A percentile compares a stretch with the other conserved stretches of the same genome.
phyloP scores from a whole-genome alignment of 1,284 basidiomycete genomes.

The Sporisorium scitamineum region DNA sequence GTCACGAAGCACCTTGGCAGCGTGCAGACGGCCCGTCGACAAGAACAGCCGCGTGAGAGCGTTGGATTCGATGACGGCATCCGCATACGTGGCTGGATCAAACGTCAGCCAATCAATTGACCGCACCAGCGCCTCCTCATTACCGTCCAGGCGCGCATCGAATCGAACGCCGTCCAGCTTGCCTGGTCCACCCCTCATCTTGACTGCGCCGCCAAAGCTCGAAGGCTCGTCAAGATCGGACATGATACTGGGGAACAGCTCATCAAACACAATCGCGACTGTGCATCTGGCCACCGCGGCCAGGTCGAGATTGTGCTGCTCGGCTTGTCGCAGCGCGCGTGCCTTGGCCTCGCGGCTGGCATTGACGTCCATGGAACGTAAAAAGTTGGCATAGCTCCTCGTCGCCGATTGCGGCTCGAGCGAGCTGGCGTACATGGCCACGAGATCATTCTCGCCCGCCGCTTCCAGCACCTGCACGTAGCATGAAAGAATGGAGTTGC shows the following conservation, averaged over 20 bases:
- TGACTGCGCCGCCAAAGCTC: conserved; percentile 24
- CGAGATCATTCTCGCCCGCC: conserved; percentile 81
- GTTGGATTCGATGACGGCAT: conserved; percentile 66
- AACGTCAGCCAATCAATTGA: conserved; percentile 95
- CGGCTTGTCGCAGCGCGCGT: conserved; percentile 81
- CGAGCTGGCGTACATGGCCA: conserved; percentile 92
- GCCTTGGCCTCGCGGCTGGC: conserved; percentile 78
- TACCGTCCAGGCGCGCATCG: conserved; percentile 39
- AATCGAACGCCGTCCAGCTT: conserved; percentile 36
- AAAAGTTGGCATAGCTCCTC: conserved; percentile 90
- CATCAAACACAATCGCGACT: conserved; percentile 75
- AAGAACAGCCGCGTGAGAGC: conserved; percentile 61
- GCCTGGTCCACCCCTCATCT: conserved; percentile 11
- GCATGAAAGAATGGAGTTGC: conserved; percentile 84
- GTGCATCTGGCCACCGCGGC: conserved; percentile 83
- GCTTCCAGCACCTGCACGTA: conserved; percentile 85
- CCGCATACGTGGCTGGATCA: conserved; percentile 68
- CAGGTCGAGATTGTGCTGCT: conserved; percentile 85
- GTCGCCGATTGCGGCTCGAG: conserved; percentile 88
- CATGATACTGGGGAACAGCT: conserved; percentile 73
- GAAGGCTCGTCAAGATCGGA: conserved; percentile 35
- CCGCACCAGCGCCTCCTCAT: conserved; percentile 76
- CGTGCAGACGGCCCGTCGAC: conserved; percentile 58
- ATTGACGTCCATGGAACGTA: conserved; percentile 79
- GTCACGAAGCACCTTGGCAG: conserved; percentile 60